Conservation (phyloP, 2,329 filamentous ascomycete genomes). For the Epicoccum sorghinum region DNA sequence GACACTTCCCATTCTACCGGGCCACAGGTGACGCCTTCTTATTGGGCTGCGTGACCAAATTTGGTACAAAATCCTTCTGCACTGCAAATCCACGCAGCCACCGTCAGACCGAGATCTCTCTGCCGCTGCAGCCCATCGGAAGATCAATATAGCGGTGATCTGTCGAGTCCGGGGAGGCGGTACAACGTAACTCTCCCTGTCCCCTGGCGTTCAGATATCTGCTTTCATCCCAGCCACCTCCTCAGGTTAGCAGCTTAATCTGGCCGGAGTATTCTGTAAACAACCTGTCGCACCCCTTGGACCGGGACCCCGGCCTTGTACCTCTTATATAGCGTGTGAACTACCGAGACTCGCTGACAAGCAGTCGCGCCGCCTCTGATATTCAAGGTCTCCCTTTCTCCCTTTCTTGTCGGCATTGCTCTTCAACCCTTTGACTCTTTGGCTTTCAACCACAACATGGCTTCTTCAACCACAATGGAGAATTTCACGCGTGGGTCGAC, state of each 20-base stretch:
- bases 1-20: slow-evolving; percentile 24
- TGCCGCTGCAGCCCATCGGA: slow-evolving; percentile 29
- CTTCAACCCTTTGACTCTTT: slow-evolving; percentile 14
- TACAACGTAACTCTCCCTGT: slow-evolving; percentile 37
- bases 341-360: slow-evolving; percentile 36
- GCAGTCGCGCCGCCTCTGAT: slow-evolving; percentile 28
- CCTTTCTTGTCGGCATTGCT: slow-evolving; percentile 20
- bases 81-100: slow-evolving; percentile 28
- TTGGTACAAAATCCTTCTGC: slow-evolving; percentile 30
- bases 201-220: slow-evolving; percentile 6
- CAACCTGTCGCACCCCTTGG: slow-evolving; percentile 44
- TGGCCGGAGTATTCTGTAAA: slow-evolving; percentile 36
- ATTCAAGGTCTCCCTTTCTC: slow-evolving; percentile 22
- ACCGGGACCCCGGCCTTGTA: slow-evolving; percentile 33
- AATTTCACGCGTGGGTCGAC: slow-evolving; percentile 30
- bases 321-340: slow-evolving; percentile 42
- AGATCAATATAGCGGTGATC: slow-evolving; percentile 33
- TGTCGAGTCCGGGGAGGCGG: slow-evolving; percentile 35
- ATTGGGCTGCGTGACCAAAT: slow-evolving; percentile 17
- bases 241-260: slow-evolving; percentile 20
- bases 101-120: slow-evolving; percentile 32
- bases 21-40: slow-evolving; percentile 9
- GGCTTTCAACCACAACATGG: slow-evolving; percentile 12
- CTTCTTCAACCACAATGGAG: slow-evolving; percentile 24
- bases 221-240: slow-evolving; percentile 15